Base-by-base conservation (phyloP, 345 rosid species). In the Salix arbutifolia region DNA sequence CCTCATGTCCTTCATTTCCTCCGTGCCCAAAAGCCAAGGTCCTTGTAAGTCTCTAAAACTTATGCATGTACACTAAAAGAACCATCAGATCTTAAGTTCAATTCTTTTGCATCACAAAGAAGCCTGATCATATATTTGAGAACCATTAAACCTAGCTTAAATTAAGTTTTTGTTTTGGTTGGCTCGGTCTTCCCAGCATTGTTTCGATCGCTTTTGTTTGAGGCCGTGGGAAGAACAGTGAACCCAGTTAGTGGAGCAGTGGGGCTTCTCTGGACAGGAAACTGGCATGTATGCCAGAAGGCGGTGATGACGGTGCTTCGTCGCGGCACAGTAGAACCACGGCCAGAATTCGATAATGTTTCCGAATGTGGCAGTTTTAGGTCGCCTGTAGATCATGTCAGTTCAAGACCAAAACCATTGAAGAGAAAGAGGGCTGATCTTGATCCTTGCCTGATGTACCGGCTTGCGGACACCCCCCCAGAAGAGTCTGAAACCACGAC, bases 171-270 rank as follows among this genome's bases (percentile, higher is more conserved):
- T 52, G 74, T 81, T 71, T 26, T 37, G 23, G 67, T 71, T 42
- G 44, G 6, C 61, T 44, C 50, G 38, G 35, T 21, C 25, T 21
- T 71, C 26, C 64, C 86, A 91, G 96, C 91, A 69, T 79, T 91
- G 83, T 91, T 91, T 38, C 91, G 85, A 77, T 91, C 96, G 2
- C 85, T 91, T 67, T 76, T 91, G 10, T 89, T 82, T 37, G 96
- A 91, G 81, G 91, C 93, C 1, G 90, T 88, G 50, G 96, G 96
- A 1, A 75, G 96, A 74, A 81, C 92, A 3, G 85, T 90, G 65
- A 88, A 90, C 71, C 93, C 96, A 50, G 93, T 90, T 25, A 85
- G 85, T 72, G 96, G 93, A 3, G 96, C 92, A 17, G 89, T 90
- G 66, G 92, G 96, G 33, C 83, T 91, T 19, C 80, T 90, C 17